Conservation (phyloP, 768 basidiomycete genomes). For the Auricularia cornea region DNA sequence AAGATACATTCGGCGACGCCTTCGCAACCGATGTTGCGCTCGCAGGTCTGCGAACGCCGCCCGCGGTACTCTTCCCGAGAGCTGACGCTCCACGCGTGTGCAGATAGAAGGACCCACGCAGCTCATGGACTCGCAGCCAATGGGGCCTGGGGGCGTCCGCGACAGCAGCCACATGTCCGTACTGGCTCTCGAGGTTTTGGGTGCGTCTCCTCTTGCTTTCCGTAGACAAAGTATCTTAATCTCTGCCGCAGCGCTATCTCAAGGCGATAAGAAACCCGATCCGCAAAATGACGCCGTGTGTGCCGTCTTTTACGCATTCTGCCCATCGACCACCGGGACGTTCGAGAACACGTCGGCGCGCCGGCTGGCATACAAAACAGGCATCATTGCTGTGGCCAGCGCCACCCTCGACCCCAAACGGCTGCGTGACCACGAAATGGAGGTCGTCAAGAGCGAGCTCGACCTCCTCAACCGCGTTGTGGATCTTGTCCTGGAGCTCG, state of each 20-base stretch:
- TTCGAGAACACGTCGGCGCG: conserved; percentile 29
- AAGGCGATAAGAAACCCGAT: conserved; percentile 51
- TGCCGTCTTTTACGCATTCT: conserved; percentile 68
- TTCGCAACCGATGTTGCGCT: background rate
- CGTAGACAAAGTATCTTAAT: background rate
- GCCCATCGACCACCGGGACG: conserved; percentile 32
- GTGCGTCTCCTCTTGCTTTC: conserved; percentile 34
- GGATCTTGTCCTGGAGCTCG: conserved; percentile 65
- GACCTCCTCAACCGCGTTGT: conserved; percentile 71
- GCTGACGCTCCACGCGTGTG: background rate
- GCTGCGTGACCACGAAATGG: conserved; percentile 36
- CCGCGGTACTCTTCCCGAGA: conserved; percentile 9
- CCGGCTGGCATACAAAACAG: conserved; percentile 29
- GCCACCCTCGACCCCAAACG: conserved; percentile 31
- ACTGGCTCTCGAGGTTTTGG: conserved; percentile 78
- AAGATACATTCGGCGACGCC: background rate
- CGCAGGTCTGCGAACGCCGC: conserved; percentile 2
- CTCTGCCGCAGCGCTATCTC: conserved; percentile 46
- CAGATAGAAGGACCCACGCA: conserved; percentile 74
- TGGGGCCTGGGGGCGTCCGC: conserved; percentile 37
- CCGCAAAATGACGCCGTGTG: conserved; percentile 56
- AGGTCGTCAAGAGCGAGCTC: conserved; percentile 58
- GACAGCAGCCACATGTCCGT: conserved; percentile 69
- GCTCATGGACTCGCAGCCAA: conserved; percentile 59
- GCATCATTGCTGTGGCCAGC: conserved; percentile 47